These are phyloP conservation scores for Annulohypoxylon maeteangense DNA, from an alignment of 495 filamentous ascomycete genomes.

Conservation along the genomic window DNA sequence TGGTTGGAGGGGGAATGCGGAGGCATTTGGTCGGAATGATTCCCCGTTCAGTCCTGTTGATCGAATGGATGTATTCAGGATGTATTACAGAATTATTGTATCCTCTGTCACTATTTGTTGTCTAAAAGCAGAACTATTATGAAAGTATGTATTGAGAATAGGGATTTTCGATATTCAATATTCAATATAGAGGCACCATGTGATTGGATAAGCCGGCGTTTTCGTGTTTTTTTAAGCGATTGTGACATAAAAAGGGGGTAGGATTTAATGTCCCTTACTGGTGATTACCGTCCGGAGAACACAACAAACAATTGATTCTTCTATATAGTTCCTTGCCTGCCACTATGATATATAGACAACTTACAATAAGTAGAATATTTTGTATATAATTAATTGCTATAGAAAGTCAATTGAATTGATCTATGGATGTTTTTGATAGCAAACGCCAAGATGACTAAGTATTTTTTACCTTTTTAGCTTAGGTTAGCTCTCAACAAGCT, in stretches of 20 bases:
- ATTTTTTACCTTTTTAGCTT: conserved; percentile 20
- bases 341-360: neutral
- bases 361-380: neutral
- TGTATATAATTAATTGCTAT: neutral
- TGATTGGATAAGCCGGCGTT: conserved; percentile 3
- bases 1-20: neutral
- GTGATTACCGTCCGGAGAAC: neutral
- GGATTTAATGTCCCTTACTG: conserved; percentile 3
- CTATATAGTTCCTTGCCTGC: neutral
- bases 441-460: conserved; percentile 5
- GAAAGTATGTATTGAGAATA: conserved; percentile 4
- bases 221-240: conserved; percentile 8
- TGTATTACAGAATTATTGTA: conserved; percentile 8
- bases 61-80: conserved; percentile 14
- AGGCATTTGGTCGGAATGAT: conserved; percentile 6
- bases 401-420: conserved; percentile 7
- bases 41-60: conserved; percentile 14
- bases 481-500: conserved; percentile 36
- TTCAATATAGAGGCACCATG: conserved; percentile 6
- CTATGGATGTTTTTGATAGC: neutral
- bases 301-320: neutral
- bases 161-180: neutral
- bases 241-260: conserved; percentile 3
- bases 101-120: conserved; percentile 10
- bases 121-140: neutral